Conservation (phyloP, 2,329 filamentous ascomycete species). For the Penicillium sp. region DNA sequence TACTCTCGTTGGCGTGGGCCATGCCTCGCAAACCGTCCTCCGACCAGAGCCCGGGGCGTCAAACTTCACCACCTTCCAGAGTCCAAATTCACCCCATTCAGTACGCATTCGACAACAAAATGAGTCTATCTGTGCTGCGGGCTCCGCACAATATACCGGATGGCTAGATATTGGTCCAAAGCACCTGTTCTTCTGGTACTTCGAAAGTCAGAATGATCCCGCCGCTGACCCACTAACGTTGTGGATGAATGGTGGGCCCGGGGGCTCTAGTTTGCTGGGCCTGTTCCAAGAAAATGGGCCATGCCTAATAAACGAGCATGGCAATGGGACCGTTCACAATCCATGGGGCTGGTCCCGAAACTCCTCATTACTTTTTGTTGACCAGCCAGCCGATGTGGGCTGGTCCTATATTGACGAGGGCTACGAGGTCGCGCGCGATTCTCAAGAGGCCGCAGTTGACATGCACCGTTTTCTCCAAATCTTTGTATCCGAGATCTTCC, state of each 20-base stretch:
- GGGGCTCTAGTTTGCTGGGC: slow-evolving; percentile 52
- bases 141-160: slow-evolving; percentile 19
- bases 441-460: slow-evolving; percentile 47
- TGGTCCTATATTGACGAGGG: slow-evolving; percentile 28
- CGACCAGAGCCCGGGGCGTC: background rate
- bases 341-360: slow-evolving; percentile 24
- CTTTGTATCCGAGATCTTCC: slow-evolving; percentile 49
- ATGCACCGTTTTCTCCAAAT: slow-evolving; percentile 52
- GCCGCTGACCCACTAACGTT: slow-evolving; percentile 50
- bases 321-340: slow-evolving; percentile 24
- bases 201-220: slow-evolving; percentile 43
- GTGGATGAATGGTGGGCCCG: slow-evolving; percentile 55
- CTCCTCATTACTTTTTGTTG: slow-evolving; percentile 27
- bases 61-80: slow-evolving; percentile 5
- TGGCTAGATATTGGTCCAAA: slow-evolving; percentile 15
- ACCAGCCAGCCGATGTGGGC: slow-evolving; percentile 28
- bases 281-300: slow-evolving; percentile 52
- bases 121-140: slow-evolving; percentile 16
- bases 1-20: background rate
- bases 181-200: slow-evolving; percentile 43
- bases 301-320: slow-evolving; percentile 31
- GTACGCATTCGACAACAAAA: slow-evolving; percentile 19
- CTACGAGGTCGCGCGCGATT: slow-evolving; percentile 29
- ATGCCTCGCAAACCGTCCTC: slow-evolving; percentile 5
- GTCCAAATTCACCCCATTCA: slow-evolving; percentile 12